Conservation (phyloP, 1,284 basidiomycete species). For the Heterobasidion parviporum region DNA sequence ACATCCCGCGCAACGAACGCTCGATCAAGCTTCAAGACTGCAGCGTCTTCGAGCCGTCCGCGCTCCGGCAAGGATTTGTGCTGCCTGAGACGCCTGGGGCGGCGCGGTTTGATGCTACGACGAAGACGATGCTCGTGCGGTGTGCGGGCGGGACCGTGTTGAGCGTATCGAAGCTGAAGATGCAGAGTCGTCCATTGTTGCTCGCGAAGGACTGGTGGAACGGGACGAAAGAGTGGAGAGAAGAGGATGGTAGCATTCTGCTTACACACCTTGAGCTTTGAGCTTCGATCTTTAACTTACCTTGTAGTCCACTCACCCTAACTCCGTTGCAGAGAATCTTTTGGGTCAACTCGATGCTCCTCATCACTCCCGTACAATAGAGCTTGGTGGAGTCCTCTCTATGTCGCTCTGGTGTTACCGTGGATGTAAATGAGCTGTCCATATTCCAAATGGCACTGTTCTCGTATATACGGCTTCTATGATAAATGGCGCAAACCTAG, state of each 20-base stretch:
- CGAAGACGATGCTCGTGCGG: constrained; percentile 34
- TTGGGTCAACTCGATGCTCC: too few relatives aligned
- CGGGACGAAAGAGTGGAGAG: constrained; percentile 22
- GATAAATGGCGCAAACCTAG: too few relatives aligned
- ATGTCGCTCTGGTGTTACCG: too few relatives aligned
- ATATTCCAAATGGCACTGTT: too few relatives aligned
- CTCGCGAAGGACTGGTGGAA: constrained; percentile 52
- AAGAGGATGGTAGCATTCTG: constrained; percentile 3
- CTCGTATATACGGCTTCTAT: too few relatives aligned
- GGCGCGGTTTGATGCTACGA: constrained; percentile 30
- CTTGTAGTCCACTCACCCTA: too few relatives aligned
- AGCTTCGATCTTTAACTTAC: too few relatives aligned
- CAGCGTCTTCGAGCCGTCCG: constrained; percentile 13
- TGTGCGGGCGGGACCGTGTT: constrained; percentile 43
- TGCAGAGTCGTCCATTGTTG: constrained; percentile 37
- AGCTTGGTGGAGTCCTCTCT: too few relatives aligned
- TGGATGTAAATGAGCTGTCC: too few relatives aligned
- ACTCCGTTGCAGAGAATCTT: too few relatives aligned
- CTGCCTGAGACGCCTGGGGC: constrained; percentile 26
- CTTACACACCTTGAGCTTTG: too few relatives aligned
- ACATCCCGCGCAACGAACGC: constrained; percentile 32
- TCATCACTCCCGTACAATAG: too few relatives aligned
- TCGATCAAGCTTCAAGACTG: constrained; percentile 38
- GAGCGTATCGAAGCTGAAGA: constrained; percentile 32
- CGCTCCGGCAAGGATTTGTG: background rate